Base-by-base conservation (phyloP, 768 basidiomycete genomes). In the Rhodotorula graminis region DNA sequence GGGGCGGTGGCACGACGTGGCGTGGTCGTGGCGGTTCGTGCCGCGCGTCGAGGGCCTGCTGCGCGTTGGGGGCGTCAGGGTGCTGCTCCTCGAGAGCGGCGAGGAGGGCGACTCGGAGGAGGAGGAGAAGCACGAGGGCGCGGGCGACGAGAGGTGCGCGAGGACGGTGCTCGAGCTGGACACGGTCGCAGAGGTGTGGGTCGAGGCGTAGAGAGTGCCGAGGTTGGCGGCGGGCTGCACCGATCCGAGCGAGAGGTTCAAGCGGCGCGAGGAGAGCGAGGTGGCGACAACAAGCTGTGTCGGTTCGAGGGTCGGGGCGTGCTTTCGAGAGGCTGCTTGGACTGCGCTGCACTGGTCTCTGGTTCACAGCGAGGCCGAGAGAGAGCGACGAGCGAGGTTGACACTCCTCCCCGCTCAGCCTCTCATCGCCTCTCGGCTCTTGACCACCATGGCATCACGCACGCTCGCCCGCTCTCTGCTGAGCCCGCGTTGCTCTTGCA, bases 111-210 rank as follows among this genome's bases (percentile, higher is more conserved):
- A 11, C 23, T 33, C n/a, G 16, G 63, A 14, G 25, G 37, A 55
- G 16, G 37, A 9, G 63, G 50, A 11, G 40, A 15, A 11, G 33
- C 6, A 2, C 29, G 50, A 64, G 33, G 49, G 23, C 33, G 29
- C 40, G 21, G 52, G 50, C 15, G 23, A 52, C 29, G 44, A 21
- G 47, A 29, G 46, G 47, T 7, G 2, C 23, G 63, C 63, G 50
- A 42, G 37, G 27, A 23, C 37, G 25, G 37, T 64, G 37, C 37
- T 50, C 12, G 63, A 64, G 63, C 15, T 40, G 37, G 63, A 19
- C 25, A 50, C 52, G 10, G 37, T 64, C 3, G 63, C 33, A 12
- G 63, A 64, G 63, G 50, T 64, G 31, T 64, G 63, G 63, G 52
- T 64, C 15, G 52, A 42, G 52, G 63, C 52, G 52, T 64, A 4